Conservation (phyloP, 306 rosid genomes). For the Castanea sativa region DNA sequence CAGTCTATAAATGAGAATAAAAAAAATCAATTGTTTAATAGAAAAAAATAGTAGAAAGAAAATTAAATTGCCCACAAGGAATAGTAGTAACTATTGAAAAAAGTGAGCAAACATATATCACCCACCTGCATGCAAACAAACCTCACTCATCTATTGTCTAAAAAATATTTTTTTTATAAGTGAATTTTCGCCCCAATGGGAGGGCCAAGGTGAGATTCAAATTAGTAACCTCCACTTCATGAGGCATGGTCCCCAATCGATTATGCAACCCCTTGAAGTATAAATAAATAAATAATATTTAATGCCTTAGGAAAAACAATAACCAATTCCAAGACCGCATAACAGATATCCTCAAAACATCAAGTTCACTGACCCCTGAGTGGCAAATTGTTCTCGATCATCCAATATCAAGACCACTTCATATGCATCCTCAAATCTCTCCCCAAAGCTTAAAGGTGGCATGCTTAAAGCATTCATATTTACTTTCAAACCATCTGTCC, state of each 20-base stretch:
- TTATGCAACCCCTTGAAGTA: too few species aligned
- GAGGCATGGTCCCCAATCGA: too few species aligned
- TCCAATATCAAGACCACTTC: constrained; percentile 77
- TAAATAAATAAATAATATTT: neutral
- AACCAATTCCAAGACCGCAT: neutral
- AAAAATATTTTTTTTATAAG: neutral
- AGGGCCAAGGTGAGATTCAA: too few species aligned
- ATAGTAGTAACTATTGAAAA: neutral
- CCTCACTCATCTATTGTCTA: neutral
- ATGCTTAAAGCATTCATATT: constrained; percentile 49
- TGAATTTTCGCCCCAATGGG: too few species aligned
- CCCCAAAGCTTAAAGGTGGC: constrained; percentile 86
- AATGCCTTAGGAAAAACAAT: neutral
- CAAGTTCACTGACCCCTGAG: constrained; percentile 66
- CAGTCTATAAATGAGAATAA: neutral
- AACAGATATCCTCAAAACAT: neutral
- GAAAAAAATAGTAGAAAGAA: neutral
- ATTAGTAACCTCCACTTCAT: too few species aligned
- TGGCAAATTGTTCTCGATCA: constrained; percentile 89
- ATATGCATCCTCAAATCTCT: constrained; percentile 87
- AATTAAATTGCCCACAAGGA: neutral
- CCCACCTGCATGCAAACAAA: neutral
- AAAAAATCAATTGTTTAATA: neutral
- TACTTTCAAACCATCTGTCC: constrained; percentile 32
- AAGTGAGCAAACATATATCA: neutral